Percentiles rank a stretch among this genome's conserved stretches.
These are phyloP conservation scores for Skeletonema marinoi DNA, from an alignment of 108 stramenopile species.

Conservation along the genomic window DNA sequence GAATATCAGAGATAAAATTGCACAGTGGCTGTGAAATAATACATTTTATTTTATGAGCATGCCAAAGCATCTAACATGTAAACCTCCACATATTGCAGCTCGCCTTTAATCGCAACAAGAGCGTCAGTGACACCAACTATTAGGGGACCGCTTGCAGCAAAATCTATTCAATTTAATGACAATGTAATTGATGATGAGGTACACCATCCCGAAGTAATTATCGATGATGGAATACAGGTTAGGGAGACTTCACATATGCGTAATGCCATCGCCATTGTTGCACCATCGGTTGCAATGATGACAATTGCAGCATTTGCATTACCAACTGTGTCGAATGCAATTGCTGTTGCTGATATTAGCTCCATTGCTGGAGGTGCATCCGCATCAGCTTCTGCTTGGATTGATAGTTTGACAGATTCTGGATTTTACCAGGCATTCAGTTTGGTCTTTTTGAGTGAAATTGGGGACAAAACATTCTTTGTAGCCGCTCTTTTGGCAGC, in stretches of 20 bases:
- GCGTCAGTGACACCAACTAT: slow-evolving; percentile 4
- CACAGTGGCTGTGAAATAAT: neutral
- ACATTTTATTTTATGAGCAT: neutral
- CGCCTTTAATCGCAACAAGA: slow-evolving; percentile 3
- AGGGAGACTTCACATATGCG: slow-evolving; percentile 6
- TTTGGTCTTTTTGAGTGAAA: slow-evolving; percentile 97
- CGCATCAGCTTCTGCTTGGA: slow-evolving; percentile 31
- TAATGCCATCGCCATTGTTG: slow-evolving; percentile 14
- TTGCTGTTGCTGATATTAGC: slow-evolving; percentile 37
- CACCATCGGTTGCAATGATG: slow-evolving; percentile 20
- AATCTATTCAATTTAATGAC: neutral
- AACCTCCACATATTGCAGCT: slow-evolving; percentile 5
- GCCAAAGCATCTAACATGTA: neutral
- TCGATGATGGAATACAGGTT: slow-evolving; percentile 3
- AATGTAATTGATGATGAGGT: slow-evolving; percentile 6
- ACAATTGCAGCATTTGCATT: slow-evolving; percentile 25
- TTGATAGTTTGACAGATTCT: slow-evolving; percentile 66
- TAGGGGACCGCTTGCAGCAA: slow-evolving; percentile 11
- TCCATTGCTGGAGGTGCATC: slow-evolving; percentile 24
- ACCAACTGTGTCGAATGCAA: slow-evolving; percentile 44
- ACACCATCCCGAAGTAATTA: neutral
- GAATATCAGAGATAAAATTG: neutral
- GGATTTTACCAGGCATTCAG: slow-evolving; percentile 91
- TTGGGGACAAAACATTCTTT: slow-evolving; percentile 99
- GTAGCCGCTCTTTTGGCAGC: slow-evolving; percentile 97